Evolutionary conservation across 2,329 filamentous ascomycete genomes (phyloP), one percentile per base, ranked within the genome.

Genomic region (Aspergillus pseudoviridinutans): DNA sequence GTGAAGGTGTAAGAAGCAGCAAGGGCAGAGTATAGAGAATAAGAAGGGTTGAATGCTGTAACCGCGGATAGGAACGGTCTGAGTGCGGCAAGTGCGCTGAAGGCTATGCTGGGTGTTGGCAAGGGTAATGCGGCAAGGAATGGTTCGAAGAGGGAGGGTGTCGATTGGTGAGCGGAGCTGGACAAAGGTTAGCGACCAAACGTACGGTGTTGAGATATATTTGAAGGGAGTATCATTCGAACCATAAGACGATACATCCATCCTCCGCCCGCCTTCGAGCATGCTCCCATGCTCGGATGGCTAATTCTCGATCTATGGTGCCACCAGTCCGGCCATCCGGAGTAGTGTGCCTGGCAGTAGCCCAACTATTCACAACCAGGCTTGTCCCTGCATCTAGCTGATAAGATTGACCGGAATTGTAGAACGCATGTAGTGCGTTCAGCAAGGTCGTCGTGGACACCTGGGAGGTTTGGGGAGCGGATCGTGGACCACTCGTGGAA

Each of bases 331-430:
- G 82, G 41, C 89, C 89, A 67, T 91, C 85, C 2, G 84, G 82
- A 42, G 87, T 85, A 25, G 84, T 78, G 64, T 89, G 89, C 28
- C 85, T 82, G 20, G 91, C 90, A 3, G 91, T 96, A 54, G 94
- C 83, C 92, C 92, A 97, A 57, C 92, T 97, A 78, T 97, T 97
- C 64, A 97, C 91, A 0, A 94, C 92, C 42, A 97, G 75, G 72
- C 91, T 96, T 38, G 92, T 94, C 64, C 91, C 91, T 50, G 92
- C 87, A 75, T 99, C 94, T 49, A 99, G 84, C 61, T 83, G 82
- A 73, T 96, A 94, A n/a, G 93, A 86, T 68, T 91, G 86, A 29
- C 87, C 87, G 3, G 89, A 86, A 50, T 90, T 84, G 75, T 96
- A 97, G 69, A 90, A 88, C 66, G 91, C 92, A 77, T 99, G 94